Percentiles rank a stretch among this genome's conserved stretches.
These are phyloP conservation scores for Buddleja alternifolia DNA, from an alignment of 257 asterid genomes.

Conservation along the genomic window DNA sequence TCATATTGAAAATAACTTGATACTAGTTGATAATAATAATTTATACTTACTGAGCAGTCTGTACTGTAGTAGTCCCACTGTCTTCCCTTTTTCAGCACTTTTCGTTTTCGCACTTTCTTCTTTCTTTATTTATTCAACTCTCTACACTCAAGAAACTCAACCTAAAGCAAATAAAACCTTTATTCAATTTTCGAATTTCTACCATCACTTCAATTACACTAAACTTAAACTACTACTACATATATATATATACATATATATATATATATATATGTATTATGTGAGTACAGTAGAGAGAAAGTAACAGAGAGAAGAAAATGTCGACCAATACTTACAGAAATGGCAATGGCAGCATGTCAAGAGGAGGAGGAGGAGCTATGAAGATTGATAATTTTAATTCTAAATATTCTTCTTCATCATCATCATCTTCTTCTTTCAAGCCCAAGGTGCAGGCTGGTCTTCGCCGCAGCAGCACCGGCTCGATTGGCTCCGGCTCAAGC, in stretches of 20 bases:
- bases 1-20: no score
- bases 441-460: constrained; percentile 41
- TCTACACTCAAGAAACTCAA: constrained; percentile 13
- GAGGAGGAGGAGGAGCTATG: constrained; percentile 35
- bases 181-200: constrained; percentile 33
- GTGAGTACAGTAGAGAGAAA: constrained; percentile 22
- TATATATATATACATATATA: no score
- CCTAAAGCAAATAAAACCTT: constrained; percentile 21
- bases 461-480: constrained; percentile 55
- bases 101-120: neutral
- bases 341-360: constrained; percentile 47
- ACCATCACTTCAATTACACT: constrained; percentile 11
- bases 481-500: constrained; percentile 40
- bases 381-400: constrained; percentile 54
- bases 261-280: no score
- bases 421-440: constrained; percentile 57
- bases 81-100: neutral
- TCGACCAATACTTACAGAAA: constrained; percentile 48
- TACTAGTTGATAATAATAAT: no score
- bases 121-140: constrained; percentile 21
- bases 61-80: constrained; percentile 29
- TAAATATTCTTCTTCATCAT: constrained; percentile 48
- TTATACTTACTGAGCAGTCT: no score
- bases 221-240: no score
- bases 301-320: constrained; percentile 36